Percentiles rank a stretch among this genome's conserved stretches.
phyloP scores from a whole-genome alignment of 164 flowering plant genomes.

The Santalum album region DNA sequence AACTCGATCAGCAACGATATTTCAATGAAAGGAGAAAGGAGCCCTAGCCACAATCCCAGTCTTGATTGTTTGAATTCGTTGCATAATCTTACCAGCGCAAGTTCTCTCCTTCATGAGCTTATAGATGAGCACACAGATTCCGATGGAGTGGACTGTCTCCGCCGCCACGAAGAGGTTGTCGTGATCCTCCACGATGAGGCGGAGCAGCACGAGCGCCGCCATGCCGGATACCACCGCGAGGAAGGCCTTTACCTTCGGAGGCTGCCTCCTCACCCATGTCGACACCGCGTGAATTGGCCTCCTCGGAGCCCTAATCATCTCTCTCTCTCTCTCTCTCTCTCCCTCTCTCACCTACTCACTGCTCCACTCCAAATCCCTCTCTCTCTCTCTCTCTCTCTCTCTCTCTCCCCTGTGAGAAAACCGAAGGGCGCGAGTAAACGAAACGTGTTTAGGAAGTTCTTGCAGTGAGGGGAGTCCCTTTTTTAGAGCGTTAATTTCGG shows the following conservation, averaged over 20 bases:
- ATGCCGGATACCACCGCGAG: conserved; percentile 59
- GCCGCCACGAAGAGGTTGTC: conserved; percentile 73
- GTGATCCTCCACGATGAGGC: conserved; percentile 61
- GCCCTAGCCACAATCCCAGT: not conserved
- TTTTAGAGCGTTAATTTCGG: too few species aligned
- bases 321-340: too few species aligned
- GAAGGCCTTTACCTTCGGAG: conserved; percentile 70
- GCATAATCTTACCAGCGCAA: conserved; percentile 54
- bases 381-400: too few species aligned
- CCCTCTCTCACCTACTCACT: too few species aligned
- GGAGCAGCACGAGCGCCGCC: conserved; percentile 53
- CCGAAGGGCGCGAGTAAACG: too few species aligned
- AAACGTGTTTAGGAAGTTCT: too few species aligned
- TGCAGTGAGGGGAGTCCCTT: too few species aligned
- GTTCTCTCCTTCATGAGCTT: conserved; percentile 72
- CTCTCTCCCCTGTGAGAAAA: too few species aligned
- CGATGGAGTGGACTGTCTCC: conserved; percentile 63
- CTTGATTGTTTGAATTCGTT: not conserved
- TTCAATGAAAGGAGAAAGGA: not conserved
- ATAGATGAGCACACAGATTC: conserved; percentile 56
- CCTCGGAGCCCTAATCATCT: conserved; percentile 33
- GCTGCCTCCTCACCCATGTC: conserved; percentile 60
- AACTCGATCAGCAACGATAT: not conserved
- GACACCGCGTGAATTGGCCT: conserved; percentile 52
- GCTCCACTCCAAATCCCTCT: too few species aligned